Conservation (phyloP, 2,329 filamentous ascomycete genomes). For the Hawksworthiomyces lignivorus region DNA sequence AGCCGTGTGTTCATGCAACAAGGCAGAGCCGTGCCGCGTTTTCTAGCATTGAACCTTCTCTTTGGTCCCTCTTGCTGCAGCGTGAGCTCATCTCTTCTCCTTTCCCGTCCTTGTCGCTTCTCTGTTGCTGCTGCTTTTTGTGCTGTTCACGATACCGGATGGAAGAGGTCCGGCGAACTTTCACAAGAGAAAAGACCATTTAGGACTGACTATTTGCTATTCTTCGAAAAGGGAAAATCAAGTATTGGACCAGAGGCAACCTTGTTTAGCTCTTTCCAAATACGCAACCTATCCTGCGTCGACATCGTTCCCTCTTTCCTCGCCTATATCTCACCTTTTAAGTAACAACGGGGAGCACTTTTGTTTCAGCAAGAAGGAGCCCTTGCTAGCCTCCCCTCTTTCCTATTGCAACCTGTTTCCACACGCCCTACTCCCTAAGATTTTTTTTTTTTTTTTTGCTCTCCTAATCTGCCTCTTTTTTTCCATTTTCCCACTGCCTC, state of each 20-base stretch:
- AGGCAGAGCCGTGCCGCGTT: slow-evolving; percentile 1
- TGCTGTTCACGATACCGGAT: too few relatives aligned
- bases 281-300: too few relatives aligned
- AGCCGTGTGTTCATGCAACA: slow-evolving; percentile 6
- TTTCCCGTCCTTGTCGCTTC: slow-evolving; percentile 1
- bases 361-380: slow-evolving; percentile 10
- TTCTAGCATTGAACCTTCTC: too few relatives aligned
- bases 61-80: not conserved
- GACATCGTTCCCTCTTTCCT: not conserved
- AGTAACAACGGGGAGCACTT: slow-evolving; percentile 1
- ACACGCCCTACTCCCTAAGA: not conserved
- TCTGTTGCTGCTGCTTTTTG: too few relatives aligned
- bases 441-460: not conserved
- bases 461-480: not conserved
- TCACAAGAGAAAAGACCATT: not conserved
- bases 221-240: too few relatives aligned
- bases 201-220: too few relatives aligned
- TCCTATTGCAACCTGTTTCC: not conserved
- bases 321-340: slow-evolving; percentile 8
- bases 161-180: too few relatives aligned
- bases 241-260: too few relatives aligned
- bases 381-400: too few relatives aligned
- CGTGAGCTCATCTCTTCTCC: too few relatives aligned
- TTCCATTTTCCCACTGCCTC: not conserved
- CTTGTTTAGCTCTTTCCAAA: too few relatives aligned